These are phyloP conservation scores for Hypsizygus ulmarius DNA, from an alignment of 1,284 basidiomycete species.

Conservation along the genomic window DNA sequence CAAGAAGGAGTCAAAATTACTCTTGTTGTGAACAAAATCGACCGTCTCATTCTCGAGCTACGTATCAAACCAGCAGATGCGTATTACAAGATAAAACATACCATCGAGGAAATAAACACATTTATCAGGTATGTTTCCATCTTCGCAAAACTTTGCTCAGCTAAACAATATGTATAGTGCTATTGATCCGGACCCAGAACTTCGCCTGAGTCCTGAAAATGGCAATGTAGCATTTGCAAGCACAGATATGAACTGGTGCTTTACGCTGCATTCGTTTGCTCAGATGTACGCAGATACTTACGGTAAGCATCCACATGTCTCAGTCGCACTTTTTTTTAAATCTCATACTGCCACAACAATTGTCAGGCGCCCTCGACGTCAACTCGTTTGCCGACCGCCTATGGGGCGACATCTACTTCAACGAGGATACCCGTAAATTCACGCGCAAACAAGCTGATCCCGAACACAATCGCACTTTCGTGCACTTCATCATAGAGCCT, in stretches of 20 bases:
- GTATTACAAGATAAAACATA: slow-evolving; percentile 98
- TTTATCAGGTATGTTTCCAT: slow-evolving; percentile 69
- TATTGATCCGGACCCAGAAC: slow-evolving; percentile 84
- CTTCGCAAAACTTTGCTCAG: background rate
- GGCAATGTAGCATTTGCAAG: slow-evolving; percentile 98
- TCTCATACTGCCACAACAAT: background rate
- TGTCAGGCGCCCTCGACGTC: slow-evolving; percentile 60
- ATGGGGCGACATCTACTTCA: slow-evolving; percentile 99
- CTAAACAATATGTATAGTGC: slow-evolving; percentile 44
- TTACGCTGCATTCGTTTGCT: slow-evolving; percentile 92
- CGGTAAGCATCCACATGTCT: slow-evolving; percentile 42
- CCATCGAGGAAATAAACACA: slow-evolving; percentile 97
- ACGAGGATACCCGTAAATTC: slow-evolving; percentile 83
- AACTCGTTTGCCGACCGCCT: slow-evolving; percentile 78
- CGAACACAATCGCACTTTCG: slow-evolving; percentile 84
- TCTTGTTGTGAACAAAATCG: slow-evolving; percentile 96
- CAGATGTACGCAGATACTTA: slow-evolving; percentile 95
- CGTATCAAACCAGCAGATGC: slow-evolving; percentile 95
- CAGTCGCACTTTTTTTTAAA: slow-evolving; percentile 1
- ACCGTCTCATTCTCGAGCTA: slow-evolving; percentile 94
- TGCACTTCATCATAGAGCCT: slow-evolving; percentile 96
- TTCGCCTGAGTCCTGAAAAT: slow-evolving; percentile 88
- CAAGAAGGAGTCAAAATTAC: slow-evolving; percentile 90
- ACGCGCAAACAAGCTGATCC: slow-evolving; percentile 81
- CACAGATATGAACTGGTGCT: slow-evolving; percentile 97